phyloP scores from a whole-genome alignment of 345 rosid species.

The Linum tenue region DNA sequence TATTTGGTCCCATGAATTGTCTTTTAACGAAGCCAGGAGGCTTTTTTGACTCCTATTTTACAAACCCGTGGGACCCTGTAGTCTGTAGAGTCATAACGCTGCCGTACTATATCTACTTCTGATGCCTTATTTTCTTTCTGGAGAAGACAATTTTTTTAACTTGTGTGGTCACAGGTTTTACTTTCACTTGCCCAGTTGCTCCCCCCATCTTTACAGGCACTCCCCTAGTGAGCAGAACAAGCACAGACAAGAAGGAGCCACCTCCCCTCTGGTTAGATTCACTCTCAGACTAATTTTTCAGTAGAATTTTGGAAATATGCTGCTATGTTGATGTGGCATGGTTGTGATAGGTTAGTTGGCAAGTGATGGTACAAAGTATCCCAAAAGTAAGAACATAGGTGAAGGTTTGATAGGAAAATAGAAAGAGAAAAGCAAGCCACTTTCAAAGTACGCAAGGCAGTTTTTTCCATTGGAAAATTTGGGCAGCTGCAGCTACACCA shows the following conservation, averaged over 20 bases:
- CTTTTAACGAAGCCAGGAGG: background rate
- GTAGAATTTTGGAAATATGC: slow-evolving; percentile 11
- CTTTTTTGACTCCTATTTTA: background rate
- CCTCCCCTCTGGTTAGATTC: background rate
- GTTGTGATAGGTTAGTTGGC: background rate
- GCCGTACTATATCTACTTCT: slow-evolving; percentile 3
- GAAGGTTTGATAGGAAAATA: background rate
- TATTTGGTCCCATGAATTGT: slow-evolving; percentile 1
- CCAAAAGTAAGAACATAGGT: background rate
- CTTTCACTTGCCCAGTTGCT: background rate
- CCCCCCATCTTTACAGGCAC: background rate
- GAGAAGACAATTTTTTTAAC: background rate
- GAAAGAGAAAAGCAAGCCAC: background rate
- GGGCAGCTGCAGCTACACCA: slow-evolving; percentile 21
- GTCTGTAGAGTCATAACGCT: slow-evolving; percentile 2
- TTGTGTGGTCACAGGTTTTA: background rate
- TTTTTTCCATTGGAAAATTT: slow-evolving; percentile 21
- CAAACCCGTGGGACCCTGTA: slow-evolving; percentile 10
- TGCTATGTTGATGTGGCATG: slow-evolving; percentile 13
- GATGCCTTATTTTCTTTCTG: slow-evolving; percentile 8
- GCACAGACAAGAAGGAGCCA: background rate
- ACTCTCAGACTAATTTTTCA: background rate
- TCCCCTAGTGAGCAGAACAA: background rate
- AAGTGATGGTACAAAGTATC: too few relatives aligned
- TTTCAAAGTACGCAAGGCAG: slow-evolving; percentile 10